Percentiles rank a stretch among this genome's conserved stretches.
phyloP scores from a whole-genome alignment of 495 filamentous ascomycete genomes.

The Talaromyces ruber region DNA sequence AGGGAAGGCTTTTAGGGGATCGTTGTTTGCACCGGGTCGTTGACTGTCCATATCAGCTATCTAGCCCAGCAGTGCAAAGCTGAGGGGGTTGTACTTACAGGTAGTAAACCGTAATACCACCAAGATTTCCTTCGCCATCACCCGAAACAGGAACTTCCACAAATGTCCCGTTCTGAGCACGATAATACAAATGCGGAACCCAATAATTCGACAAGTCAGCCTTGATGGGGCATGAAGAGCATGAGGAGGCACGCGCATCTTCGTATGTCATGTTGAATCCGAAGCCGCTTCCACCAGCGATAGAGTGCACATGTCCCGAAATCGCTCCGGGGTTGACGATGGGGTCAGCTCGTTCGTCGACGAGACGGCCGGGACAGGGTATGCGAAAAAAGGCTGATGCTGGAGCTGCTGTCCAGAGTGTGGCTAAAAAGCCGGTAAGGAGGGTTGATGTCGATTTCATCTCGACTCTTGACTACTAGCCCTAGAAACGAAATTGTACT shows the following conservation, averaged over 20 bases:
- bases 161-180: conserved; percentile 55
- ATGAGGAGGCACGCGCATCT: conserved; percentile 47
- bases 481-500: neutral
- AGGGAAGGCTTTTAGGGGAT: conserved; percentile 59
- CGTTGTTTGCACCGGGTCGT: conserved; percentile 48
- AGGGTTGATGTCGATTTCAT: neutral
- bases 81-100: conserved; percentile 35
- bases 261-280: conserved; percentile 52
- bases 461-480: neutral
- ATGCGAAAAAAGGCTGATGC: conserved; percentile 5
- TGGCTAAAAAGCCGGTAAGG: neutral
- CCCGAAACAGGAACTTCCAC: conserved; percentile 12
- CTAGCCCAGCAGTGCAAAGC: neutral
- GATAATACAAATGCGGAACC: conserved; percentile 62
- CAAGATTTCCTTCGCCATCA: conserved; percentile 9
- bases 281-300: conserved; percentile 70
- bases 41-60: conserved; percentile 24
- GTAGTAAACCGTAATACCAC: conserved; percentile 58
- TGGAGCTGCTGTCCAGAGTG: neutral
- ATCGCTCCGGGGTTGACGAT: conserved; percentile 49
- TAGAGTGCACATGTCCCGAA: conserved; percentile 63
- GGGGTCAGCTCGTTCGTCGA: conserved; percentile 45
- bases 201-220: conserved; percentile 73
- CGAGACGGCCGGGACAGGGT: conserved; percentile 6
- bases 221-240: conserved; percentile 57